Evolutionary conservation across 192 early-diverging fungal genomes (phyloP).

Genomic region (Coemansia asiatica): DNA sequence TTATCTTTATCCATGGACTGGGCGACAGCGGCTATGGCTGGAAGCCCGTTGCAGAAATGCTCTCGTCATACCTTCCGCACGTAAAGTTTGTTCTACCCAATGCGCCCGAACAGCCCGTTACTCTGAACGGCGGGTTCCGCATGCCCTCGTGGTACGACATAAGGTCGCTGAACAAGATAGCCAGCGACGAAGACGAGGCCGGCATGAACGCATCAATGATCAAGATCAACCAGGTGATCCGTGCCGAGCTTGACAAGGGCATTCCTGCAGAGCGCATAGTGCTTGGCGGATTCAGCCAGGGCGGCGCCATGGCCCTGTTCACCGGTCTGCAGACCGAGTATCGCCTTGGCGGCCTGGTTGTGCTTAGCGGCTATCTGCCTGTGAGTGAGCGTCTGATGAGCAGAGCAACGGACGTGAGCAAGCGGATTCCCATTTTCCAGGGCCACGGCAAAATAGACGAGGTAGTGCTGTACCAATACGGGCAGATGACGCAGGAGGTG

Average conservation of each 20-base stretch:
- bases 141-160: constrained; percentile 97
- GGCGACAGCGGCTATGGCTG: constrained; percentile 69
- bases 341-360: constrained; percentile 68
- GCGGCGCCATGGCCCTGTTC: constrained; percentile 73
- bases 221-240: constrained; percentile 61
- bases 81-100: constrained; percentile 91
- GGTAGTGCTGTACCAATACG: constrained; percentile 73
- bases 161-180: constrained; percentile 47
- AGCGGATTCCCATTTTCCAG: constrained; percentile 76
- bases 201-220: constrained; percentile 67
- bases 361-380: constrained; percentile 81
- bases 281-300: constrained; percentile 94
- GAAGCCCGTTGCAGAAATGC: constrained; percentile 36
- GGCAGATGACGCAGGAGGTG: constrained; percentile 63
- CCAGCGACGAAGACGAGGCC: constrained; percentile 65
- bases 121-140: constrained; percentile 76
- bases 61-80: constrained; percentile 62
- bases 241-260: constrained; percentile 72
- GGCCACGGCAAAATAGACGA: constrained; percentile 80
- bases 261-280: constrained; percentile 84
- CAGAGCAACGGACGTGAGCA: constrained; percentile 62
- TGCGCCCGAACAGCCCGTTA: constrained; percentile 67
- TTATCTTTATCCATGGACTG: constrained; percentile 80
- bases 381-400: constrained; percentile 38
- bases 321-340: constrained; percentile 68